Conservation (phyloP, 163 green algal species). For the Chlorella variabilis region DNA sequence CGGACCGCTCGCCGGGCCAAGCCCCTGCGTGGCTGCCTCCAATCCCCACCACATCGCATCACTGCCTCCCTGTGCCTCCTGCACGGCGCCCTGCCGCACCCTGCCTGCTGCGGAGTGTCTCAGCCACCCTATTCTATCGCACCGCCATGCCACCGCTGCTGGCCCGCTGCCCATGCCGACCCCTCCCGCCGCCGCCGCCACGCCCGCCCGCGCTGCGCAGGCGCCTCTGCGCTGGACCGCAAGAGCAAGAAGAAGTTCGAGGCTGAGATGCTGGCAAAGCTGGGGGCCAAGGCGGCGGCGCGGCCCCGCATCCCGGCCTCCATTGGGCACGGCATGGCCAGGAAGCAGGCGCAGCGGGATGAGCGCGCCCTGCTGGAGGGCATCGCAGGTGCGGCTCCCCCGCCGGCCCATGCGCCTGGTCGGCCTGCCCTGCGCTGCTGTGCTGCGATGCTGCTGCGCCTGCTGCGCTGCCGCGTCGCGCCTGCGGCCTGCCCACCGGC, state of each 20-base stretch:
- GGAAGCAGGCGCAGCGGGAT: constrained; percentile 57
- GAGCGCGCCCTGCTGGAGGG: constrained; percentile 68
- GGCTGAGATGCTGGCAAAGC: constrained; percentile 49
- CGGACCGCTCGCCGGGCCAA: background rate
- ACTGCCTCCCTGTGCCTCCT: background rate
- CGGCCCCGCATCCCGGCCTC: constrained; percentile 49
- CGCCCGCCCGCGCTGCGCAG: constrained; percentile 43
- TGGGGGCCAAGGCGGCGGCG: constrained; percentile 63
- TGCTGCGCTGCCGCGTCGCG: too few relatives aligned
- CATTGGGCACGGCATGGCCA: constrained; percentile 69
- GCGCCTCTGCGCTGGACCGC: constrained; percentile 70
- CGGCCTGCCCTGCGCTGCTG: background rate
- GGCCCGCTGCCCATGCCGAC: too few relatives aligned
- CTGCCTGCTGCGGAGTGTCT: too few relatives aligned
- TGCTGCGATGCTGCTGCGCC: background rate
- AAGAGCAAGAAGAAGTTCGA: constrained; percentile 67
- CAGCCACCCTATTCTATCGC: too few relatives aligned
- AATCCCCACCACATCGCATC: constrained; percentile 44
- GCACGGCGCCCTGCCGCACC: background rate
- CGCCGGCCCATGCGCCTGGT: background rate
- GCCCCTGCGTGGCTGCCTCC: constrained; percentile 45
- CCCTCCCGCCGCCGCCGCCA: too few relatives aligned
- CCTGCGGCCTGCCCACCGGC: too few relatives aligned
- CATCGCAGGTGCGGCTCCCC: constrained; percentile 47
- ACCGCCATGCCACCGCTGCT: too few relatives aligned